phyloP scores from a whole-genome alignment of 2,329 filamentous ascomycete genomes.

The Beauveria medogensis region DNA sequence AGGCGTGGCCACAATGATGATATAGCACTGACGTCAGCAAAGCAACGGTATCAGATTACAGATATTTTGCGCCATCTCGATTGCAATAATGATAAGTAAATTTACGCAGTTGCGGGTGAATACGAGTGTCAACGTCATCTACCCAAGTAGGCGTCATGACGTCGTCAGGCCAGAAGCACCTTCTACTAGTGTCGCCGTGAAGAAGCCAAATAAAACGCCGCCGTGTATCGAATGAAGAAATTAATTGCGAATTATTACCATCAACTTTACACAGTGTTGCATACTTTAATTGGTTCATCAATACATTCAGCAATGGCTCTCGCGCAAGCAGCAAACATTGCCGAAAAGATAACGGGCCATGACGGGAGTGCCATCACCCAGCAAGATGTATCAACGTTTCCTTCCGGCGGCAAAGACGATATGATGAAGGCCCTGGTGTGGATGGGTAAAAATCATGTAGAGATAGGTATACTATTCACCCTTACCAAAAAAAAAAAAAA shows the following conservation, averaged over 20 bases:
- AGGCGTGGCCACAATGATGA: too few relatives aligned
- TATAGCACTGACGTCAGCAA: too few relatives aligned
- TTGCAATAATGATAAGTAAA: too few relatives aligned
- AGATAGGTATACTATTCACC: constrained; percentile 41
- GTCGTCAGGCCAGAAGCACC: neutral
- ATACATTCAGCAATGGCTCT: constrained; percentile 38
- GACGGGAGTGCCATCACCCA: constrained; percentile 53
- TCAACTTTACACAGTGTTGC: neutral
- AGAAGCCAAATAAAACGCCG: neutral
- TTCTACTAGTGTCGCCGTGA: neutral
- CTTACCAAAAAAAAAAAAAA: neutral
- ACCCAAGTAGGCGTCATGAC: neutral
- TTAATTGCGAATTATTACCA: too few relatives aligned
- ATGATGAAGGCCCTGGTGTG: constrained; percentile 76
- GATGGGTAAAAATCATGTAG: constrained; percentile 73
- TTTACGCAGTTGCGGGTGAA: too few relatives aligned
- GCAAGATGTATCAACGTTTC: constrained; percentile 53
- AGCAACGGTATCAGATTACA: too few relatives aligned
- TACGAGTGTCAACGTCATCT: neutral
- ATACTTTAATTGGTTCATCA: neutral
- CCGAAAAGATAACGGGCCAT: constrained; percentile 62
- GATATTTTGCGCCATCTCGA: too few relatives aligned
- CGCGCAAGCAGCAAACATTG: constrained; percentile 58
- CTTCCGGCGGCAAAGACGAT: constrained; percentile 49
- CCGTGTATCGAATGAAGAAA: too few relatives aligned